Conservation (phyloP, 164 flowering plant species). For the Nymphaea thermarum region DNA sequence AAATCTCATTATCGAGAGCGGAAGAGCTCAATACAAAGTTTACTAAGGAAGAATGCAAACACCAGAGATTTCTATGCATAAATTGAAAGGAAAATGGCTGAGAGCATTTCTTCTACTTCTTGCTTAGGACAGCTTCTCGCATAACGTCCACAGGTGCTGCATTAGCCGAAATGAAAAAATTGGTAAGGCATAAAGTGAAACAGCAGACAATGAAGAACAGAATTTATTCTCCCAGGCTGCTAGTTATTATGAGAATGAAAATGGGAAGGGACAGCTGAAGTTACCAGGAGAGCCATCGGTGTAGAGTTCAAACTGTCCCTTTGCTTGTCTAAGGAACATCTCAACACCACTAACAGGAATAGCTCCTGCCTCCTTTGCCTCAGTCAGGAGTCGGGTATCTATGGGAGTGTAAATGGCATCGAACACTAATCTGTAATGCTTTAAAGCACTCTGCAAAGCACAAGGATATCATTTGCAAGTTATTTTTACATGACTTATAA, state of each 20-base stretch:
- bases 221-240: too few species aligned
- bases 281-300: slow-evolving; percentile 33
- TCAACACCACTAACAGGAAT: slow-evolving; percentile 57
- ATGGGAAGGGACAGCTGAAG: not conserved
- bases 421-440: slow-evolving; percentile 58
- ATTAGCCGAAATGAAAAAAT: not conserved
- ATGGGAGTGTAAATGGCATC: slow-evolving; percentile 94
- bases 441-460: slow-evolving; percentile 49
- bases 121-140: not conserved
- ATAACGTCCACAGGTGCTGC: not conserved
- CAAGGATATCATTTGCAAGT: not conserved
- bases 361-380: slow-evolving; percentile 79
- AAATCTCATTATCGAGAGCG: not conserved
- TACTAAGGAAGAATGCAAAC: not conserved
- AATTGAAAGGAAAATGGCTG: not conserved
- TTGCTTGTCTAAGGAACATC: slow-evolving; percentile 93
- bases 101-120: not conserved
- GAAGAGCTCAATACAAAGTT: not conserved
- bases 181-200: not conserved
- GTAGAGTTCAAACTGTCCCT: slow-evolving; percentile 68
- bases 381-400: slow-evolving; percentile 71
- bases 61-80: not conserved
- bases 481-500: not conserved
- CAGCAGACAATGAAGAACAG: not conserved
- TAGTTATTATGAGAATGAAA: not conserved